Evolutionary conservation across 2,329 filamentous ascomycete species (phyloP), one percentile per base, ranked within the genome.

Genomic region (Thelonectria rubi): DNA sequence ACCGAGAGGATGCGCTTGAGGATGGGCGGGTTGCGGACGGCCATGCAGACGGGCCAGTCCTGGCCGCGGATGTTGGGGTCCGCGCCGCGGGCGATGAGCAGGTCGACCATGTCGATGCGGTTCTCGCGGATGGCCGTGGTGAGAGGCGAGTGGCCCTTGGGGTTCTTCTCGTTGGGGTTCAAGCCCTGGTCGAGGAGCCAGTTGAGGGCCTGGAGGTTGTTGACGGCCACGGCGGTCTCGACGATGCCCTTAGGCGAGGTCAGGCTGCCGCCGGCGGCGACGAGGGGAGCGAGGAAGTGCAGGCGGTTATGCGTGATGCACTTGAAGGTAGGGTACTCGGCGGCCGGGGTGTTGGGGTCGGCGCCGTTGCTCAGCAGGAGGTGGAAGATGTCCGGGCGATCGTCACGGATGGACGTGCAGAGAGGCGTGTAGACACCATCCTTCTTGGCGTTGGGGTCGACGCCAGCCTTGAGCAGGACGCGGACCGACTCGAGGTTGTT

Each of bases 1-100:
- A 83, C 80, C 0, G 82, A 79, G 0, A 91, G 79, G 1, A 92
- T 79, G 53, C 82, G 84, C 67, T 82, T 81, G 11, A 91, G 81
- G 45, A 91, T 83, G 0, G 75, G 73, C 0, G 89, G 88, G 37
- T 86, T 83, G 62, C 80, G 81, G 51, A 91, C 87, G 0, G 89
- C 88, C 85, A 91, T 88, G 73, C 84, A 88, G 11, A 91, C 80
- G 0, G 89, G 89, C 89, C 89, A 92, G 71, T 91, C 87, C 68
- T 89, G 81, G 34, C 88, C 88, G 14, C 88, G 82, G 17, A 89
- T 76, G 56, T 85, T 84, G 5, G 88, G 86, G 62, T 89, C 85
- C 0, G 87, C 88, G 11, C 87, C 87, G 26, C 84, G 80, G 3
- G 78, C 73, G 7, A 90, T 79, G 1, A 90, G 80, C 11, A 84